Evolutionary conservation across 192 early-diverging fungal genomes (phyloP), one percentile per base, ranked within the genome.

Genomic region (Backusella parvicylindrica): DNA sequence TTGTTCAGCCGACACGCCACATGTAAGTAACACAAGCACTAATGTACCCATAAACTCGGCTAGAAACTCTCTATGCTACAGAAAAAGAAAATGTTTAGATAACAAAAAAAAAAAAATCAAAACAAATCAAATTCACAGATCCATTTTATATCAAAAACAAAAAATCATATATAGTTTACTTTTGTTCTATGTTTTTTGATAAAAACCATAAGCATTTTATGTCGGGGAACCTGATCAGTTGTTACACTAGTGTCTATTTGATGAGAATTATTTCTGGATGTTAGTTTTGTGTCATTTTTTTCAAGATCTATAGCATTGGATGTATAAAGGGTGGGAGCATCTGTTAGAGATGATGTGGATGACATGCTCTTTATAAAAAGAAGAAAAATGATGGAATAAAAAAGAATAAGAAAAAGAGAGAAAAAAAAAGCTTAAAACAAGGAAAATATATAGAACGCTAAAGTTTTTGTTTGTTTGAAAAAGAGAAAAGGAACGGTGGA

Each of bases 21-120:
- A 83, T 40, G 89, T 89, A 56, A 94, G 88, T 49, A 89, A 64
- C 15, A 91, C 83, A 64, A 94, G 80, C 33, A 91, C 77, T 72
- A 87, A 87, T 3, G 92, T 94, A 56, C 91, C 91, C 68, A 92
- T 84, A 77, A 92, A 92, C 86, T 94, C 92, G 53, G 92, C 92
- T 33, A 93, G 77, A 37, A 87, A 89, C 72, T 92, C 88, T 40
- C 88, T 85, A 33, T 73, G 63, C 72, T 73, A 32, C 4, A 32
- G 21, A 18, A 26, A 16, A 31, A 11, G 21, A 5, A 11, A 23
- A 68, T n/a, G n/a, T n/a, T n/a, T n/a, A n/a, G n/a, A n/a, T n/a
- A 28, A 64, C 0, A 6, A 64, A 28, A 38, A 38, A 11, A 3
- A 0, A 38, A 38, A 38, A 9, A 38, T 38, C 6, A 11, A 38